Base-by-base conservation (phyloP, 2,329 filamentous ascomycete species). In the Stachybotrys elegans region DNA sequence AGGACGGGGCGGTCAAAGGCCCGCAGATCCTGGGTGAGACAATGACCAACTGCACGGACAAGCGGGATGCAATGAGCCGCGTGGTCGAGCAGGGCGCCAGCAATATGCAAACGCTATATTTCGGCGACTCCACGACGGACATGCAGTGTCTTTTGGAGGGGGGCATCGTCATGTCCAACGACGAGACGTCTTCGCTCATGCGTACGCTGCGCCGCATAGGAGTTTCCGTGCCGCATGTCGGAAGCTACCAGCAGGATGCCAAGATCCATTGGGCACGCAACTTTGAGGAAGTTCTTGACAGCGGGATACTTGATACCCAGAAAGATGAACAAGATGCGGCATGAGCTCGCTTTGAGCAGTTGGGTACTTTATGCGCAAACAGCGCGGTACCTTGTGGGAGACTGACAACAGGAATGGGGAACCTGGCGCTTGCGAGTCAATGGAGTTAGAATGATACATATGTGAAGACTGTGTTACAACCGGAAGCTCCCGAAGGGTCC, bases 81-180 rank as follows among this genome's bases (percentile, higher is more conserved):
- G 50, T 40, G 22, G 22, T 69, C 23, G 48, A 37, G 23, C 43
- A 43, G 6, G 53, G 53, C 38, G 39, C 7, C 12, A 42, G 43
- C 12, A 49, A 55, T 5, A 49, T 45, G 2, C 44, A 50, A 44
- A 53, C 65, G n/a, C 56, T 76, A n/a, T 81, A 81, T 59, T 71
- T 79, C 55, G 78, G 78, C 7, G 78, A 81, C 55, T 79, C 77
- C 22, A 68, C 68, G 2, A 80, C 77, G 2, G 78, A 81, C 54
- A 57, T 81, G 44, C 70, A 73, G 53, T 81, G 77, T 46, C 57
- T 81, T 29, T 50, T 78, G 4, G 54, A 58, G 19, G 59, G 62
- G 6, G 78, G 76, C 4, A 59, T 79, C 19, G 68, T 75, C 34
- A 65, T 81, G 31, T 65, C 70, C 2, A 55, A 69, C 29, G 52